Conservation (phyloP, 805 yeast species). For the Ogataea siamensis region DNA sequence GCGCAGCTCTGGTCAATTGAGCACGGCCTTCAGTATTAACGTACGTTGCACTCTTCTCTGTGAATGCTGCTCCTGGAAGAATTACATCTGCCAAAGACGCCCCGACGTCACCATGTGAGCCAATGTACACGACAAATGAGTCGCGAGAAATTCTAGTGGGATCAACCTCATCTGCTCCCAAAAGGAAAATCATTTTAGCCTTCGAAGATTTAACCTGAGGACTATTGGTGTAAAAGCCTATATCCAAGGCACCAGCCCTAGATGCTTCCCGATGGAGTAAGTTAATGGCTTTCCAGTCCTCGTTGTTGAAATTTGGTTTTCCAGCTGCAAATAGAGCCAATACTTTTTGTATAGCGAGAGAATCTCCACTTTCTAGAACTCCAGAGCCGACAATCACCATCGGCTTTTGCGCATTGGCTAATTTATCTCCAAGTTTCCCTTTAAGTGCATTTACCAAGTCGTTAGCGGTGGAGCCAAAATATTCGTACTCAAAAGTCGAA, state of each 20-base stretch:
- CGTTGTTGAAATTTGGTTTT: slow-evolving; percentile 57
- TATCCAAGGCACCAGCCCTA: slow-evolving; percentile 82
- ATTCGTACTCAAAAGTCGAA: slow-evolving; percentile 65
- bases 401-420: slow-evolving; percentile 67
- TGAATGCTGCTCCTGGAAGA: slow-evolving; percentile 84
- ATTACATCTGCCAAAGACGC: slow-evolving; percentile 87
- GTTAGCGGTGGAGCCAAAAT: slow-evolving; percentile 59
- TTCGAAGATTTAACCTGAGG: slow-evolving; percentile 45
- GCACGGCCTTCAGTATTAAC: slow-evolving; percentile 91
- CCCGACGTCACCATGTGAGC: slow-evolving; percentile 89
- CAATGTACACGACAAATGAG: slow-evolving; percentile 86
- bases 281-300: slow-evolving; percentile 80
- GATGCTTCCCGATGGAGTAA: slow-evolving; percentile 82
- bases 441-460: slow-evolving; percentile 57
- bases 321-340: slow-evolving; percentile 60
- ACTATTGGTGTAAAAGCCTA: slow-evolving; percentile 63
- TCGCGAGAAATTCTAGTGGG: slow-evolving; percentile 72
- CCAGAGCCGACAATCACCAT: slow-evolving; percentile 81
- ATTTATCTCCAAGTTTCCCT: slow-evolving; percentile 68
- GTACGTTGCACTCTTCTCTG: slow-evolving; percentile 81
- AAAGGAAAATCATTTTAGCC: slow-evolving; percentile 75
- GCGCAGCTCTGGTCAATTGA: slow-evolving; percentile 81
- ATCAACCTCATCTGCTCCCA: slow-evolving; percentile 80
- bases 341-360: slow-evolving; percentile 55
- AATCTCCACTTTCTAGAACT: slow-evolving; percentile 65